Conservation (phyloP, 1,139 yeast genomes). For the Diutina pseudorugosa region DNA sequence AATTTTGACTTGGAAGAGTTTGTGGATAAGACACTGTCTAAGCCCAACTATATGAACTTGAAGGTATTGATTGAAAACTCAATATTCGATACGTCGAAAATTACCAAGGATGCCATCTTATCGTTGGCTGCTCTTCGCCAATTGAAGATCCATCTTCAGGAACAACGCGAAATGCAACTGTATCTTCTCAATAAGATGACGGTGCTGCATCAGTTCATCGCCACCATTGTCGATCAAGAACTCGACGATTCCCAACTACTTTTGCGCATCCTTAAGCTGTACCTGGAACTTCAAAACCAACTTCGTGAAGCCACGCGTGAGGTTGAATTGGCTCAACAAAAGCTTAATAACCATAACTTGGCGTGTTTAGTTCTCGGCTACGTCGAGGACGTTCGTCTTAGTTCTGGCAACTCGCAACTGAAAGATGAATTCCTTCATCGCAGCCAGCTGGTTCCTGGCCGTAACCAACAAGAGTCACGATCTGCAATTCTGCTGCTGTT, state of each 20-base stretch:
- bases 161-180: conserved; percentile 19
- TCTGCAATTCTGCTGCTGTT: conserved; percentile 8
- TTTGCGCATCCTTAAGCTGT: conserved; percentile 23
- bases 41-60: conserved; percentile 26
- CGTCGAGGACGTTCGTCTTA: conserved; percentile 24
- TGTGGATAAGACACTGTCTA: conserved; percentile 9
- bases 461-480: background rate
- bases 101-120: conserved; percentile 24
- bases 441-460: conserved; percentile 1
- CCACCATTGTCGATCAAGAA: conserved; percentile 13
- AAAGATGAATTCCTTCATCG: background rate
- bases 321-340: conserved; percentile 17
- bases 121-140: conserved; percentile 18
- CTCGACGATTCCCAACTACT: conserved; percentile 17
- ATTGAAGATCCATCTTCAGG: conserved; percentile 19
- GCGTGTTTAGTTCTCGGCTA: conserved; percentile 35
- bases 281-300: conserved; percentile 21
- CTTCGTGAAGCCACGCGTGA: conserved; percentile 18
- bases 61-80: conserved; percentile 33
- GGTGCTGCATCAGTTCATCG: conserved; percentile 24
- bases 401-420: background rate
- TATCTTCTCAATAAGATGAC: conserved; percentile 22
- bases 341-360: conserved; percentile 27
- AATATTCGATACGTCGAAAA: conserved; percentile 28
- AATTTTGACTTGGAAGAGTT: conserved; percentile 10